These are phyloP conservation scores for Podaxis sp. DNA, from an alignment of 768 basidiomycete species.

Conservation along the genomic window DNA sequence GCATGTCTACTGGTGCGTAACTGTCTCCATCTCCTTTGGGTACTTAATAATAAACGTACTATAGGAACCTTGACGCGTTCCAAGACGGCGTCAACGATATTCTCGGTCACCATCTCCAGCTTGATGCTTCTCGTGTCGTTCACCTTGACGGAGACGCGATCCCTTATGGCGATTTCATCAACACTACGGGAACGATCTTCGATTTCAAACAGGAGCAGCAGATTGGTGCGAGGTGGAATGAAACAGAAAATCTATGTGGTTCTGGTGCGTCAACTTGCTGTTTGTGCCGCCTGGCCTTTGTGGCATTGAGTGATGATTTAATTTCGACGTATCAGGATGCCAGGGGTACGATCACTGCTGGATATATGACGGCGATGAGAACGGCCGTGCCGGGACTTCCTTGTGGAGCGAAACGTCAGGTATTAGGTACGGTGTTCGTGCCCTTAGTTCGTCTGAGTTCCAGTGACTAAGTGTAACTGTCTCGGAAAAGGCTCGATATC, in stretches of 20 bases:
- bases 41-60: not conserved
- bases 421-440: constrained; percentile 30
- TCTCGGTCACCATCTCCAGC: constrained; percentile 27
- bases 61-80: constrained; percentile 51
- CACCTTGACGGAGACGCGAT: constrained; percentile 32
- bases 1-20: constrained; percentile 45
- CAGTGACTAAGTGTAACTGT: not conserved
- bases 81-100: constrained; percentile 33
- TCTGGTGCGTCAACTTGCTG: constrained; percentile 17
- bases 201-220: constrained; percentile 34
- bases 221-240: constrained; percentile 31
- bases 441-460: not conserved
- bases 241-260: constrained; percentile 25
- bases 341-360: constrained; percentile 47
- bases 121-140: constrained; percentile 31
- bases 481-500: constrained; percentile 37
- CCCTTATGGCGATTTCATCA: constrained; percentile 32
- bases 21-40: not conserved
- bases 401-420: constrained; percentile 48
- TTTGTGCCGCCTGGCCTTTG: not conserved
- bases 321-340: constrained; percentile 26
- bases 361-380: constrained; percentile 38
- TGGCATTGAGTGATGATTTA: not conserved
- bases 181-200: constrained; percentile 27
- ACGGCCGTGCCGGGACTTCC: constrained; percentile 25